These are phyloP conservation scores for Hypoxylon sp. DNA, from an alignment of 2,329 filamentous ascomycete genomes.

Conservation along the genomic window DNA sequence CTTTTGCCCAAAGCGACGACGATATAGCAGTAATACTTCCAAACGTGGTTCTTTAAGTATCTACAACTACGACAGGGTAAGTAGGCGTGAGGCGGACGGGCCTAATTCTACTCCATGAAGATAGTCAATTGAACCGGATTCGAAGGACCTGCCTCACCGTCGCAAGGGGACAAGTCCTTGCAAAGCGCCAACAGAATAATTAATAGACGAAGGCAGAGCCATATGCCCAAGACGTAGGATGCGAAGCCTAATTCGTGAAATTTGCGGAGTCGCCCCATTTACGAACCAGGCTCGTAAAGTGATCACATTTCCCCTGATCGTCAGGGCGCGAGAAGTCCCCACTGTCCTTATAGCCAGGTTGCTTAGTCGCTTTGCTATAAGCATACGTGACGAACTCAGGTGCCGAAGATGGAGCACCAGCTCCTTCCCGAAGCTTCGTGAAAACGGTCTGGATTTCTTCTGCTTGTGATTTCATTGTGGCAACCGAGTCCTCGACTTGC, in stretches of 20 bases:
- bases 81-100: too few relatives aligned
- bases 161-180: not conserved
- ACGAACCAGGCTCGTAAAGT: constrained; percentile 44
- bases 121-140: not conserved
- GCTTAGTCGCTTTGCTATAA: constrained; percentile 42
- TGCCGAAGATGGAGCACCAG: constrained; percentile 19
- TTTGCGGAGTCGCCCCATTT: constrained; percentile 43
- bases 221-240: not conserved
- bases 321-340: constrained; percentile 19
- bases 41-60: not conserved
- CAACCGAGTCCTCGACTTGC: constrained; percentile 52
- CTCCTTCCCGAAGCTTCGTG: constrained; percentile 39
- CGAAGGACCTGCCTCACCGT: not conserved
- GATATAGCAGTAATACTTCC: not conserved
- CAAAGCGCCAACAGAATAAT: not conserved
- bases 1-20: not conserved
- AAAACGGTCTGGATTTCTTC: constrained; percentile 46
- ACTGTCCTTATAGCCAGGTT: constrained; percentile 32
- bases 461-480: constrained; percentile 46
- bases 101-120: not conserved
- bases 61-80: too few relatives aligned
- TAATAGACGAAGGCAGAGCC: not conserved
- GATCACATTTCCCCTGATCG: constrained; percentile 36
- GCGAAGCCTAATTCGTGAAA: constrained; percentile 10
- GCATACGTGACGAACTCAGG: constrained; percentile 48